Conservation (phyloP, 2,329 filamentous ascomycete species). For the Pezicula neosporulosa region DNA sequence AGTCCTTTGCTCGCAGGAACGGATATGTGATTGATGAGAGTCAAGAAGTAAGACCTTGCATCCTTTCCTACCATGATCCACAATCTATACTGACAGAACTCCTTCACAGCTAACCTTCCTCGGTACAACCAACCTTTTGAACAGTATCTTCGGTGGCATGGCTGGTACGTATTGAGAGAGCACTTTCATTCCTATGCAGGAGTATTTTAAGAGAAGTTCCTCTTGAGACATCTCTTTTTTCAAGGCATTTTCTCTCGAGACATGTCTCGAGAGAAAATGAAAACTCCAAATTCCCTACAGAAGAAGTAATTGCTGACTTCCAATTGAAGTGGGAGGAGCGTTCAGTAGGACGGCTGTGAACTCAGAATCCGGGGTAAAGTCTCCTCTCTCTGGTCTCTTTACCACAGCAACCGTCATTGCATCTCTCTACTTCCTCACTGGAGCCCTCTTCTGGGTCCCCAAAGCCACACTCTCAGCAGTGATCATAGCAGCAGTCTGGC, state of each 20-base stretch:
- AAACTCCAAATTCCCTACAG: too few relatives aligned
- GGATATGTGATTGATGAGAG: constrained; percentile 60
- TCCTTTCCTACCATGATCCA: background rate
- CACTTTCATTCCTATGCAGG: too few relatives aligned
- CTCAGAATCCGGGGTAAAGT: constrained; percentile 59
- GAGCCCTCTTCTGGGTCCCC: constrained; percentile 63
- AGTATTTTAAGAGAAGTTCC: too few relatives aligned
- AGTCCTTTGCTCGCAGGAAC: constrained; percentile 59
- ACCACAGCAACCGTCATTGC: constrained; percentile 61
- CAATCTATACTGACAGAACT: background rate
- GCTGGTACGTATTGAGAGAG: too few relatives aligned
- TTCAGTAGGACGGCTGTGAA: constrained; percentile 68
- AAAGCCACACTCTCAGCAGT: constrained; percentile 63
- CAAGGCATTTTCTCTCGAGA: too few relatives aligned
- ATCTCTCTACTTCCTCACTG: constrained; percentile 60
- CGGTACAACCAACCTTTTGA: constrained; percentile 58
- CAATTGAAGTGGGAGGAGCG: constrained; percentile 60
- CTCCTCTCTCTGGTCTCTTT: constrained; percentile 56
- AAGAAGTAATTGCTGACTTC: too few relatives aligned
- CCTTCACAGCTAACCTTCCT: constrained; percentile 50
- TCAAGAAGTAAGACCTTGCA: constrained; percentile 42
- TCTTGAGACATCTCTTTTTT: too few relatives aligned
- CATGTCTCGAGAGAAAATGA: too few relatives aligned
- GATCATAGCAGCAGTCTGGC: constrained; percentile 34
- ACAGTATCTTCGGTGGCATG: constrained; percentile 62